Conservation (phyloP, 75 land plant species). For the Pinus tabuliformis region DNA sequence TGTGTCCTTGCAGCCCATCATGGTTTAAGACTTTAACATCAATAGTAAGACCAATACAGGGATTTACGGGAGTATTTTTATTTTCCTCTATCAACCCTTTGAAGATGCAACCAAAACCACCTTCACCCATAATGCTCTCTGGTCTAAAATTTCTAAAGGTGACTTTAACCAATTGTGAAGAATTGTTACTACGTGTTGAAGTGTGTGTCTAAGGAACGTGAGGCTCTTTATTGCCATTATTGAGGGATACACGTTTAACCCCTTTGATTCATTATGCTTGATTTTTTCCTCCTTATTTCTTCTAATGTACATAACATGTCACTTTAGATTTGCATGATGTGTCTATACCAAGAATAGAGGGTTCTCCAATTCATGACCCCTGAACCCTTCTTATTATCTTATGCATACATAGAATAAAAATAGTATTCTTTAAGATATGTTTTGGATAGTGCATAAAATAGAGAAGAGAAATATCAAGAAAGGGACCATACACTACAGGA, state of each 20-base stretch:
- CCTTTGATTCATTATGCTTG: too few relatives aligned
- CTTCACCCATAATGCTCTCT: constrained; percentile 83
- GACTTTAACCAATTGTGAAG: constrained; percentile 47
- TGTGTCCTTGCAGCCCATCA: constrained; percentile 83
- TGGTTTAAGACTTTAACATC: constrained; percentile 80
- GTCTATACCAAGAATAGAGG: too few relatives aligned
- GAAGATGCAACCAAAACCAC: constrained; percentile 85
- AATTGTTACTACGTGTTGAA: constrained; percentile 10
- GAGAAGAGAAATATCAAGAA: too few relatives aligned
- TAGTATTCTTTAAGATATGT: too few relatives aligned
- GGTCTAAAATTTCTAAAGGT: constrained; percentile 79
- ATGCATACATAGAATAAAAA: too few relatives aligned
- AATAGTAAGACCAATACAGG: constrained; percentile 77
- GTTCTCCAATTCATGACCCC: too few relatives aligned
- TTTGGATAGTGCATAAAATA: too few relatives aligned
- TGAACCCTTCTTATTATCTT: too few relatives aligned
- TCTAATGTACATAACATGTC: too few relatives aligned
- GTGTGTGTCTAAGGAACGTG: constrained; percentile 22
- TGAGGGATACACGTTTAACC: constrained; percentile 28
- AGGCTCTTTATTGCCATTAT: constrained; percentile 60
- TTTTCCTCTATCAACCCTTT: constrained; percentile 90
- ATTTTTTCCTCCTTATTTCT: too few relatives aligned
- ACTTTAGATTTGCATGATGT: too few relatives aligned
- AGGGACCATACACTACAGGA: too few relatives aligned
- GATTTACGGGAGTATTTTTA: constrained; percentile 77